Percentiles rank a stretch among this genome's conserved stretches.
These are phyloP conservation scores for Aspergillus baeticus DNA, from an alignment of 495 filamentous ascomycete genomes.

Conservation along the genomic window DNA sequence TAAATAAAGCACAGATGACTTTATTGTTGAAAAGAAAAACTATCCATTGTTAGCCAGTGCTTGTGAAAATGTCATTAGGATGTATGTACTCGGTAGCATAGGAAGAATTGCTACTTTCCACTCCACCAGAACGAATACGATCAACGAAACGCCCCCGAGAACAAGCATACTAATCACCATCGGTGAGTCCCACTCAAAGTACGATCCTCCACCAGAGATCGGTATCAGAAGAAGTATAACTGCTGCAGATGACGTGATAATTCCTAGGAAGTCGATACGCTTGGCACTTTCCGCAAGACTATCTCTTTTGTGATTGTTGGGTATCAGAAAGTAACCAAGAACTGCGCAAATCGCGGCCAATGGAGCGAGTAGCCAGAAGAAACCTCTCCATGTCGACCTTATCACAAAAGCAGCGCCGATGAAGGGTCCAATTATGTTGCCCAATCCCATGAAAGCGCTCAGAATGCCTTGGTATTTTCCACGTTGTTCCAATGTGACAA, in stretches of 20 bases:
- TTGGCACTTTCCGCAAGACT: slow-evolving; percentile 41
- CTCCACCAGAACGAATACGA: slow-evolving; percentile 54
- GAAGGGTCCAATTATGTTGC: slow-evolving; percentile 47
- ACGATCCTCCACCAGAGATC: slow-evolving; percentile 60
- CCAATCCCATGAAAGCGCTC: slow-evolving; percentile 40
- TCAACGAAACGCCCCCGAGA: slow-evolving; percentile 45
- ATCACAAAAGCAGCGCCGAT: slow-evolving; percentile 45
- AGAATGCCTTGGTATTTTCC: slow-evolving; percentile 48
- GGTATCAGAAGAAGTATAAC: slow-evolving; percentile 62
- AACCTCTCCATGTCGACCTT: slow-evolving; percentile 45
- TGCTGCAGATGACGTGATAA: slow-evolving; percentile 47
- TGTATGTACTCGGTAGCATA: slow-evolving; percentile 56
- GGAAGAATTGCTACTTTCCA: slow-evolving; percentile 58
- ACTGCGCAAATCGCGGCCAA: slow-evolving; percentile 38
- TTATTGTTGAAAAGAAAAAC: slow-evolving; percentile 56
- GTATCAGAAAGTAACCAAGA: slow-evolving; percentile 42
- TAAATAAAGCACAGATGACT: slow-evolving; percentile 50
- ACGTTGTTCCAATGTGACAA: slow-evolving; percentile 45
- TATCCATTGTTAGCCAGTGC: slow-evolving; percentile 21
- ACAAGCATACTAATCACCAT: slow-evolving; percentile 63
- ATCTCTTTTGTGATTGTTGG: slow-evolving; percentile 36
- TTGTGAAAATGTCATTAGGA: neutral
- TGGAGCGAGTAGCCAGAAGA: slow-evolving; percentile 47
- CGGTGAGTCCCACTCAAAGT: slow-evolving; percentile 58
- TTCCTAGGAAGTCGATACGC: slow-evolving; percentile 57